Evolutionary conservation across 73 alveolate genomes (phyloP).

Genomic region (Paramecium primaurelia): DNA sequence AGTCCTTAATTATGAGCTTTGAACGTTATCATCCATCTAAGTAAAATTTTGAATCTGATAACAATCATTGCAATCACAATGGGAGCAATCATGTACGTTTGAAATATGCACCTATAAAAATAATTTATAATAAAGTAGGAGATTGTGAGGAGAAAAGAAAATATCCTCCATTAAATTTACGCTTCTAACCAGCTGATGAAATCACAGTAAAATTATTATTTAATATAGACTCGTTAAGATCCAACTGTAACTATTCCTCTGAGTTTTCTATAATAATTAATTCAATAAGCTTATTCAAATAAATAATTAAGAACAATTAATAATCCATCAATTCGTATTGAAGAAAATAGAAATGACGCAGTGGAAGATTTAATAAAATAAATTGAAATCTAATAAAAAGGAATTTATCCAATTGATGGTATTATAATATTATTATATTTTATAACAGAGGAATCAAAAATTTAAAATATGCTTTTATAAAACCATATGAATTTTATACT

Average conservation of each 20-base stretch:
- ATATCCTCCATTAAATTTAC: conserved; percentile 13
- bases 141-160: neutral
- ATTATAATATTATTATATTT: neutral
- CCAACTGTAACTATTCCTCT: conserved; percentile 27
- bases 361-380: neutral
- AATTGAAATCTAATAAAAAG: neutral
- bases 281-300: conserved; percentile 9
- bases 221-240: neutral
- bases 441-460: neutral
- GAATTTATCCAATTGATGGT: neutral
- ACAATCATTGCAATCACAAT: neutral
- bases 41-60: neutral
- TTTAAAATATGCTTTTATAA: neutral
- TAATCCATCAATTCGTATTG: neutral
- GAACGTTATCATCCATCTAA: conserved; percentile 7
- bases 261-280: conserved; percentile 5
- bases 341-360: neutral
- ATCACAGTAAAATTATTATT: neutral
- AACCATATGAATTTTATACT: neutral
- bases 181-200: neutral
- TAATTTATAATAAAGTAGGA: neutral
- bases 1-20: neutral
- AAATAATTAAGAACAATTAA: neutral
- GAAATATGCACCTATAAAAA: conserved; percentile 11
- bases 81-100: neutral